Base-by-base conservation (phyloP, 140 eudicot species). In the Cichorium intybus region DNA sequence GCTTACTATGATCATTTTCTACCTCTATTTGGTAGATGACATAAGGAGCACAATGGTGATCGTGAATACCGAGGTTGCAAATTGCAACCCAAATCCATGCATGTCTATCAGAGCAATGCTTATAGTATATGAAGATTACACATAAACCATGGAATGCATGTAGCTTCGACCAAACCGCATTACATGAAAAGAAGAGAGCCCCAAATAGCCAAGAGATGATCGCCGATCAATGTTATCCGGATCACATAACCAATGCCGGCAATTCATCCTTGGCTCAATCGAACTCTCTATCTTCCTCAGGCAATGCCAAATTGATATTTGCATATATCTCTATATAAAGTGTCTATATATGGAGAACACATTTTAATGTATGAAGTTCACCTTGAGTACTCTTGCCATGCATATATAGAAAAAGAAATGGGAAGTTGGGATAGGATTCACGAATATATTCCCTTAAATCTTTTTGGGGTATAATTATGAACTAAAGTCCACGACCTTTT, bases 241-340 rank as follows among this genome's bases (percentile, higher is more conserved):
- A 60, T 55, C 14, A 17, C 46, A 17, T 22, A 49, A 49, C 7
- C 46, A 27, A 70, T 72, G 80, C 71, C 76, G 76, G 80, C 76
- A 75, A 75, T 75, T 75, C 80, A 75, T 75, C 75, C 80, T 75
- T 75, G 80, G 80, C 80, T 75, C 15, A 9, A 55, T 63, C 53
- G 55, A 37, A 61, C 66, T 55, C 76, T 62, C 71, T 37, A 4
- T 61, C 75, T 70, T 48, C 31, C 55, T 58, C 79, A 66, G 22
- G 79, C 73, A 64, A 74, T 74, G 45, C 62, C 28, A 21, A 24
- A n/a, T n/a, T 5, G 35, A n/a, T 35, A n/a, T 47, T 12, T 16
- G 4, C 33, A 29, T 11, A 29, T 29, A 57, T 11, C 24, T 34
- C 62, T 17, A 35, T 34, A 48, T n/a, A 18, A 14, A 16, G 20